Base-by-base conservation (phyloP, 192 early-diverging fungal genomes). In the Podila verticillata region DNA sequence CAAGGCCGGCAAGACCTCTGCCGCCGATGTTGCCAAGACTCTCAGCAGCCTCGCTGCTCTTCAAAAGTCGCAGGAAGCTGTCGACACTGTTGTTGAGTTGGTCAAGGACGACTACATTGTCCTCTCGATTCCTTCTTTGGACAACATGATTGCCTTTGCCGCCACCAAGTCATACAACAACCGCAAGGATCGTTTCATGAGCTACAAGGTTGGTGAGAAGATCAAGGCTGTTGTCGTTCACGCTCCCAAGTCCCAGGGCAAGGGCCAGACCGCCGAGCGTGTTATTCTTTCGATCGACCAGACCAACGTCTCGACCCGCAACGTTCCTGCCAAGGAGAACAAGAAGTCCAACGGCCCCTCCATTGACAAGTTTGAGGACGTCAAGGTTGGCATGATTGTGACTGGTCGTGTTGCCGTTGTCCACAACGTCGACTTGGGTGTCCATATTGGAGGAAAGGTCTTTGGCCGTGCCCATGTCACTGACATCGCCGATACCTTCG, bases 51-150 rank as follows among this genome's bases (percentile, higher is more conserved):
- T 75, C 22, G 66, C 66, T 29, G 75, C 81, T 39, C 79, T 83
- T 51, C 71, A 85, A 22, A 75, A 82, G 49, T 48, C 66, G 22
- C 78, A 80, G 8, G 79, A 67, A 39, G 15, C 63, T 32, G 31
- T 92, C 12, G 92, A 92, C 31, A 83, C 88, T 29, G 82, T 87
- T 28, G 87, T 96, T 44, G 89, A 93, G 67, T 65, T 94, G 15
- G 87, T 96, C 63, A 96, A 95, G 84, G 89, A 95, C 31, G 91
- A 92, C 73, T 96, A 96, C 67, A 59, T 90, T 28, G 87, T 96
- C 29, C 62, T 94, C 13, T 87, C 89, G 6, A 59, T 96, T 62
- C 93, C 94, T 1, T 66, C 70, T 35, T 48, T 84, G 44, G 74
- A 77, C 68, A 86, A 90, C 63, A 61, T 69, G 39, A 82, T 92